Evolutionary conservation across 2,329 filamentous ascomycete species (phyloP), one percentile per base, ranked within the genome.

Genomic region (Eutypa lata): DNA sequence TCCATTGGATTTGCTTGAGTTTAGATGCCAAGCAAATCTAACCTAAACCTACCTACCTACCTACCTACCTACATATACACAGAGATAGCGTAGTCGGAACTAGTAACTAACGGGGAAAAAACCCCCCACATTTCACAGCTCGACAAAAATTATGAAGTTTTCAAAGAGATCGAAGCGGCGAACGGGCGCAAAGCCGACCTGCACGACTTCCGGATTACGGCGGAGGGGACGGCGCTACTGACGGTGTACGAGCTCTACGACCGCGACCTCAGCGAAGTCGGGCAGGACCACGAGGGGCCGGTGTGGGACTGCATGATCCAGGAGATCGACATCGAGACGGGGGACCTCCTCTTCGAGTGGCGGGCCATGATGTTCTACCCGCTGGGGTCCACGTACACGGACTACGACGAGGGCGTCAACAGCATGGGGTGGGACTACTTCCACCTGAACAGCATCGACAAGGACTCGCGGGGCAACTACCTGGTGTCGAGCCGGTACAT

Each of bases 361-460:
- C 68, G 71, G n/a, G 71, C 59, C 7, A 44, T 54, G 26, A 11
- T 45, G 42, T 11, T 19, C 7, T 38, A 26, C 11, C 21, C 24
- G 24, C 48, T 31, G 10, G 37, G 24, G 40, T 28, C 35, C 3
- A 37, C 11, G 52, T 54, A 65, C 59, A 72, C 71, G 55, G 69
- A 67, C 47, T 66, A 74, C 47, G 71, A 73, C 59, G 73, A 70
- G 51, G 71, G 71, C 43, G 55, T 50, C 6, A 53, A 63, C 22
- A 67, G 66, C 35, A 67, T 56, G 37, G 51, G 76, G 1, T 82
- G 74, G 70, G 79, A 82, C 59, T 82, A 76, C 63, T 80, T 81
- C 66, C 79, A 82, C 62, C 75, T 82, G 63, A 82, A 80, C 64
- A 77, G 75, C 43, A 68, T 80, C 52, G 75, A 77, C 61, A 80